Conservation (phyloP, 1,284 basidiomycete genomes). For the Xanthoconium separans region DNA sequence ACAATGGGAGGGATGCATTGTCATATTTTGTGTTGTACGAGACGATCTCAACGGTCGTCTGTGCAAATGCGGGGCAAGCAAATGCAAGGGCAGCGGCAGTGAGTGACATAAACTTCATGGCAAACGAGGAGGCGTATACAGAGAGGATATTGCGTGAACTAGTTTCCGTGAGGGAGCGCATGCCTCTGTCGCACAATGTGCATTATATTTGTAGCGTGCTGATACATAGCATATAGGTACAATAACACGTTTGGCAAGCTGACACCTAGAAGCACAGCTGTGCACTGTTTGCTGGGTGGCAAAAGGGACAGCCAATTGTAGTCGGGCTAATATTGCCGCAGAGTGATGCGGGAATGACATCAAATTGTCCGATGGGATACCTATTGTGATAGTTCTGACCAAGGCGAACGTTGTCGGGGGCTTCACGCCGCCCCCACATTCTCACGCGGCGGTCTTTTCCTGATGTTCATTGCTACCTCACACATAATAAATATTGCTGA, state of each 20-base stretch:
- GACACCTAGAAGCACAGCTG: neutral
- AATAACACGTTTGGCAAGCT: neutral
- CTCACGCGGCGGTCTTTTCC: no score
- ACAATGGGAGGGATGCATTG: constrained; percentile 32
- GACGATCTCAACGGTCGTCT: constrained; percentile 9
- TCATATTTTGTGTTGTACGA: constrained; percentile 42
- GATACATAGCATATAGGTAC: neutral
- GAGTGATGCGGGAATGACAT: neutral
- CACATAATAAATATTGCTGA: no score
- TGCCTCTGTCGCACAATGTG: neutral
- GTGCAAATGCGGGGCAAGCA: constrained; percentile 18
- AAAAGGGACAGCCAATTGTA: constrained; percentile 8
- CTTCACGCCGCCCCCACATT: neutral
- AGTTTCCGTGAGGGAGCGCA: neutral
- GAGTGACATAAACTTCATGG: constrained; percentile 28
- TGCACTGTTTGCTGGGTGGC: neutral
- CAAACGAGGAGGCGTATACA: neutral
- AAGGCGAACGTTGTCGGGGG: neutral
- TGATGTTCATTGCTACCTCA: no score
- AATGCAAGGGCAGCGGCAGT: constrained; percentile 10
- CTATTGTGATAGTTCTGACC: no score
- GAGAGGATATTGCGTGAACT: neutral
- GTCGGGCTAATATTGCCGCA: constrained; percentile 7
- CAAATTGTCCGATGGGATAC: no score
- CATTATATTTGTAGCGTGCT: constrained; percentile 12